These are phyloP conservation scores for Pseudonectria foliicola DNA, from an alignment of 2,329 filamentous ascomycete species.

Conservation along the genomic window DNA sequence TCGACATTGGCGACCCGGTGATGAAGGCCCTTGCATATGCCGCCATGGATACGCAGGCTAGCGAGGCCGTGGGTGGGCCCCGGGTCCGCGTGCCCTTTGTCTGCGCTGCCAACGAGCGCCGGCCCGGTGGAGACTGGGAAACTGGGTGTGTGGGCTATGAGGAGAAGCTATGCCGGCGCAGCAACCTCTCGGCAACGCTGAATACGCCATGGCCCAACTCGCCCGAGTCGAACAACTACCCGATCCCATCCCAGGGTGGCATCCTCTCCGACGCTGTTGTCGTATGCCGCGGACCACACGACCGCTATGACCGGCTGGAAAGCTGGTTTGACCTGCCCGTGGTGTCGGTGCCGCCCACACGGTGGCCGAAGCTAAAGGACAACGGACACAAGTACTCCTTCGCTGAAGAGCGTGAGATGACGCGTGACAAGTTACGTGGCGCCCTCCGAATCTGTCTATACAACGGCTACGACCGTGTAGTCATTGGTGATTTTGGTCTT, in stretches of 20 bases:
- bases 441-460: constrained; percentile 63
- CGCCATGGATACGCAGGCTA: constrained; percentile 30
- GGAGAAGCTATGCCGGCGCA: constrained; percentile 67
- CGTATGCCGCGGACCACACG: constrained; percentile 64
- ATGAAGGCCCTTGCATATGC: constrained; percentile 53
- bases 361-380: constrained; percentile 66
- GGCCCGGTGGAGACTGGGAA: constrained; percentile 76
- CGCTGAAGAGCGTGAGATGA: constrained; percentile 61
- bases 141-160: constrained; percentile 44
- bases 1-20: constrained; percentile 52
- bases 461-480: constrained; percentile 49
- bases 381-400: constrained; percentile 65
- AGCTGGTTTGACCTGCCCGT: constrained; percentile 57
- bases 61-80: constrained; percentile 24
- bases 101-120: constrained; percentile 68
- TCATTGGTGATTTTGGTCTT: constrained; percentile 58
- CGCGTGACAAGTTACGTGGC: constrained; percentile 64
- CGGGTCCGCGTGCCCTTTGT: constrained; percentile 54
- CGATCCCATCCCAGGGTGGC: constrained; percentile 61
- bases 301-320: constrained; percentile 52
- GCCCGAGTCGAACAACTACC: constrained; percentile 51
- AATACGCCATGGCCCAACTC: constrained; percentile 50
- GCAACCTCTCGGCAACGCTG: constrained; percentile 64
- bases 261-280: constrained; percentile 66
- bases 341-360: constrained; percentile 65